These are phyloP conservation scores for Paradendryphiella salina DNA, from an alignment of 2,329 filamentous ascomycete species.

Conservation along the genomic window DNA sequence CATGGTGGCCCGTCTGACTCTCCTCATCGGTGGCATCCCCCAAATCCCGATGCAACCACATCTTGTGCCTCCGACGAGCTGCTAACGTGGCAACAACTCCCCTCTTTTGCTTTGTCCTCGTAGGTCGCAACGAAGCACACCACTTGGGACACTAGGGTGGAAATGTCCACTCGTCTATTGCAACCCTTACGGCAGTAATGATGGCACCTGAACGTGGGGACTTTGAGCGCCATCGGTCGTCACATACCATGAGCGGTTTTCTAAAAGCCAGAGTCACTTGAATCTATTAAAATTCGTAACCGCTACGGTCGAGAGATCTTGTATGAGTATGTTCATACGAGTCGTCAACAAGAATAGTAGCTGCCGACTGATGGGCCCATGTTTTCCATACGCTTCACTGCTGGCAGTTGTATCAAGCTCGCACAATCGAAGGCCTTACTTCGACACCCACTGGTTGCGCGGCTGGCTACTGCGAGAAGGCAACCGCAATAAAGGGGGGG, in stretches of 20 bases:
- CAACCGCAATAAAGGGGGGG: background rate
- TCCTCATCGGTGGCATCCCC: slow-evolving; percentile 15
- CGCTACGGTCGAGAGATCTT: too few relatives aligned
- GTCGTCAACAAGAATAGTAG: background rate
- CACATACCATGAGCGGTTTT: too few relatives aligned
- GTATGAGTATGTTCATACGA: background rate
- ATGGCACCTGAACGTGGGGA: too few relatives aligned
- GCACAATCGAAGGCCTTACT: background rate
- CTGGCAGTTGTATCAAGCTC: background rate
- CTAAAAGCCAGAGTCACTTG: too few relatives aligned
- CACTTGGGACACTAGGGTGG: background rate
- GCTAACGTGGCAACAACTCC: background rate
- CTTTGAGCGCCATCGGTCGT: too few relatives aligned
- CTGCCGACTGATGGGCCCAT: background rate
- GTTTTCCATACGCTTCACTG: background rate
- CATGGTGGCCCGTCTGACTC: background rate
- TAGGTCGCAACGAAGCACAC: background rate
- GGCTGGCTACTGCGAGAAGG: background rate
- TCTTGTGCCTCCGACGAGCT: background rate
- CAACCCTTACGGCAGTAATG: background rate
- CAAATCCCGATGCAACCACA: background rate
- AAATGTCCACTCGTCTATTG: background rate
- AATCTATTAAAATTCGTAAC: too few relatives aligned
- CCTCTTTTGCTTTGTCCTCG: background rate
- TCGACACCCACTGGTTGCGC: background rate